phyloP scores from a whole-genome alignment of 208 protist species.

The Plasmodiophora brassicae region DNA sequence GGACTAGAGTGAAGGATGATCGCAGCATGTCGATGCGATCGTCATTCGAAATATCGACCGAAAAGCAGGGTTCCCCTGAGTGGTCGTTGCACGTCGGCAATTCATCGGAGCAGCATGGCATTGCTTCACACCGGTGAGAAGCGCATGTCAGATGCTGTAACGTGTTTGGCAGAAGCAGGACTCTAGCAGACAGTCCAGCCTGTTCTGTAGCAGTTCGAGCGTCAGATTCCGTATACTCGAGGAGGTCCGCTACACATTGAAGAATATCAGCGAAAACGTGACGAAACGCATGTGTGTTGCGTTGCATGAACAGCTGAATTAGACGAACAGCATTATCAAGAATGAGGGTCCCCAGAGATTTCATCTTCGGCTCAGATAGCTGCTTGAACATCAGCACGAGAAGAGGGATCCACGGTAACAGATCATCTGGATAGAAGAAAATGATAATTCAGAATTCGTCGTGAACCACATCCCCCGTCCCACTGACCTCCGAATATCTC shows the following conservation, averaged over 20 bases:
- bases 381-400: not conserved
- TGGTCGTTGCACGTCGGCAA: too few species aligned
- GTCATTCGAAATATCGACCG: too few species aligned
- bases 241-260: not conserved
- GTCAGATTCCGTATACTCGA: not conserved
- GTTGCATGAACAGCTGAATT: not conserved
- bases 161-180: not conserved
- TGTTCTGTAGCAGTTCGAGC: not conserved
- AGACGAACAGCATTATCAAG: not conserved
- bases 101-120: not conserved
- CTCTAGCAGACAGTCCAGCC: not conserved
- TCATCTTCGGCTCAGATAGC: not conserved
- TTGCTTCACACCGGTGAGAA: not conserved
- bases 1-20: not conserved
- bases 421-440: not conserved
- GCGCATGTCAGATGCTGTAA: not conserved
- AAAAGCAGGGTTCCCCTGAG: too few species aligned
- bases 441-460: not conserved
- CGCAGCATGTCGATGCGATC: too few species aligned
- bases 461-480: not conserved
- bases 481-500: not conserved
- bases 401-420: not conserved
- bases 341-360: not conserved
- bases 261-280: not conserved
- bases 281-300: not conserved